Evolutionary conservation across 2,329 filamentous ascomycete genomes (phyloP).

Genomic region (Pseudogymnoascus sp.): DNA sequence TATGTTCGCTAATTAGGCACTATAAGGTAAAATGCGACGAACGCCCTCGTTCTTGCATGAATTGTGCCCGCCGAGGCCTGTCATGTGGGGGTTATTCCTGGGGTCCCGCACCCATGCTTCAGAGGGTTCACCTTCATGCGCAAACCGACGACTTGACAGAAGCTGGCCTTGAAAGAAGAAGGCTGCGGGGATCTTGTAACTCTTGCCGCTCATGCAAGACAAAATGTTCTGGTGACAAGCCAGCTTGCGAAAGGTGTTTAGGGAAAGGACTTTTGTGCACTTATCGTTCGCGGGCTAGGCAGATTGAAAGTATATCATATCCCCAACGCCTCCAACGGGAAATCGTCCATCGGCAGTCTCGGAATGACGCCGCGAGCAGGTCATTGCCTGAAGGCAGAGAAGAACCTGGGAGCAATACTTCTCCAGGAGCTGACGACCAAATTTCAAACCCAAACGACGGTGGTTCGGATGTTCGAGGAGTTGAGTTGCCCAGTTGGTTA

Average conservation of each 20-base stretch:
- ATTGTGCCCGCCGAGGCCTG: constrained; percentile 7
- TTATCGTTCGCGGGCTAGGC: constrained; percentile 12
- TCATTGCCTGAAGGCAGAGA: background rate
- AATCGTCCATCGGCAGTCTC: background rate
- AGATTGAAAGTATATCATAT: background rate
- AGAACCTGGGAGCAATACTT: background rate
- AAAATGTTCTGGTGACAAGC: constrained; percentile 17
- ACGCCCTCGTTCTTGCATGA: constrained; percentile 7
- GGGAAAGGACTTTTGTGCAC: constrained; percentile 15
- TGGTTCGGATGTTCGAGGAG: background rate
- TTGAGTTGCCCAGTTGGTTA: background rate
- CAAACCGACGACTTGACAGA: constrained; percentile 14
- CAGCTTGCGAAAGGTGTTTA: constrained; percentile 16
- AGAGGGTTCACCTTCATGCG: background rate
- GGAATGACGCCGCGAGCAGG: background rate
- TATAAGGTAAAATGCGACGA: constrained; percentile 11
- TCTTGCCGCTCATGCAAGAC: constrained; percentile 19
- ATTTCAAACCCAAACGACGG: background rate
- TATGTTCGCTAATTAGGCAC: background rate
- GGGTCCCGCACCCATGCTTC: background rate
- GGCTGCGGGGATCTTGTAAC: constrained; percentile 19
- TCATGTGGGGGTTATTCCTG: background rate
- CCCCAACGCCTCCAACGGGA: background rate
- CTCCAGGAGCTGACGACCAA: background rate
- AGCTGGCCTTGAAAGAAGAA: constrained; percentile 18